Evolutionary conservation across 345 rosid genomes (phyloP).

Genomic region (Bretschneidera sinensis): DNA sequence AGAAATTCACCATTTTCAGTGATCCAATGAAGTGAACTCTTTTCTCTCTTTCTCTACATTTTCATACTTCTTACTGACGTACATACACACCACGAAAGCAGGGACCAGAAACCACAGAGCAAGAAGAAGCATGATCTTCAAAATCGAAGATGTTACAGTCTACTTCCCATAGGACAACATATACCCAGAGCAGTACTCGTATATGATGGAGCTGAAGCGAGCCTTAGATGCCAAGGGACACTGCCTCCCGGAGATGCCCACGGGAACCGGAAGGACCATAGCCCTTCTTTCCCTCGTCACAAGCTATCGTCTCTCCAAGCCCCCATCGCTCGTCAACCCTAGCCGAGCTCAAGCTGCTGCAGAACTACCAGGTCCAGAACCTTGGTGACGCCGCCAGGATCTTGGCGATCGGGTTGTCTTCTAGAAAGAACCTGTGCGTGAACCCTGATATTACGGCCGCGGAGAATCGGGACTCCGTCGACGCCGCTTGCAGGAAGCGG

Average conservation of each 20-base stretch:
- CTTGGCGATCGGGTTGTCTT: conserved; percentile 77
- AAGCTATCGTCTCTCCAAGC: conserved; percentile 71
- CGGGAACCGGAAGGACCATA: conserved; percentile 96
- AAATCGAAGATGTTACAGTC: conserved; percentile 75
- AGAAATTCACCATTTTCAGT: too few species aligned
- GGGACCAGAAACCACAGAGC: too few species aligned
- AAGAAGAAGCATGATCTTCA: conserved; percentile 59
- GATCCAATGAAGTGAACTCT: too few species aligned
- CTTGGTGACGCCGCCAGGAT: conserved; percentile 69
- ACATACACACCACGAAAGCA: too few species aligned
- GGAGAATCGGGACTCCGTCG: conserved; percentile 94
- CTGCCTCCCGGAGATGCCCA: conserved; percentile 98
- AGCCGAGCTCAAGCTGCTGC: conserved; percentile 73
- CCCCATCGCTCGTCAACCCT: conserved; percentile 67
- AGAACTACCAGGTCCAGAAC: conserved; percentile 61
- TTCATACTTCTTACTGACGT: too few species aligned
- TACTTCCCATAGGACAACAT: conserved; percentile 94
- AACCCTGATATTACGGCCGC: conserved; percentile 68
- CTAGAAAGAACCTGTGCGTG: conserved; percentile 88
- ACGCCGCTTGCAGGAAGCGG: conserved; percentile 85
- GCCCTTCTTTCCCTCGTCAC: conserved; percentile 92
- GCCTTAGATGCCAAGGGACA: conserved; percentile 95
- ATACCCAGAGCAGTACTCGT: conserved; percentile 88
- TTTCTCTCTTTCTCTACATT: too few species aligned
- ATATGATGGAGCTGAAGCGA: conserved; percentile 94